Evolutionary conservation across 352 stramenopile genomes (phyloP), one percentile per base, ranked within the genome.

Genomic region (Globisporangium rhizosaccharum): DNA sequence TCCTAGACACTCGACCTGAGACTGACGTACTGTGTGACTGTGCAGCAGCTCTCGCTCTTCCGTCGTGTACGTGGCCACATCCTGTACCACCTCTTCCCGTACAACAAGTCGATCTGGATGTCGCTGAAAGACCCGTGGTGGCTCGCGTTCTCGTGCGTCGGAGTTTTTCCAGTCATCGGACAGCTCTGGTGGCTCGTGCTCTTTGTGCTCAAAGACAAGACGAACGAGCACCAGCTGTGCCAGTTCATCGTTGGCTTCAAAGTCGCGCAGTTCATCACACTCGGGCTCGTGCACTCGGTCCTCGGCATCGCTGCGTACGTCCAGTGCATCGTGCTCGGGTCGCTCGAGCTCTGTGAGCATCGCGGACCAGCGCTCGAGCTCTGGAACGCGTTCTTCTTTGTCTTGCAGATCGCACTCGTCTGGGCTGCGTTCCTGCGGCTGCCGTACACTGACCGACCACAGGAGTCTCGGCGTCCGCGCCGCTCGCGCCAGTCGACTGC

Each of bases 161-260:
- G 88, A 37, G 63, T 96, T 30, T 80, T 96, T 30, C 89, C 89
- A 0, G 74, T 92, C 37, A 57, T 96, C n/a, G 85, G 85, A 4
- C 86, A 96, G 68, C 58, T 94, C 37, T 96, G 87, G 88, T 97
- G 89, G 89, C 75, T 96, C 46, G 83, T 96, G 20, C 63, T 96
- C 10, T 96, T 96, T 52, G 26, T 96, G 28, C 76, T 96, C 53
- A 94, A 96, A 63, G 87, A 97, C 76, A 96, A 96, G 63, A 92
- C 82, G 33, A 91, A 97, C 67, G 89, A 97, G 66, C 90, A 95
- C 57, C 88, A 96, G 59, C 67, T 97, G n/a, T 96, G 86, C 56
- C 78, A 97, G 58, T 97, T 97, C 44, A 96, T 97, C 51, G 82
- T 96, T 18, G 83, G 85, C 17, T 96, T 97, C 70, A 92, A 96